Percentiles rank a stretch among this genome's conserved stretches.
Evolutionary conservation across 2,329 filamentous ascomycete genomes (phyloP).

Genomic region (Ceratocystis albifundus): DNA sequence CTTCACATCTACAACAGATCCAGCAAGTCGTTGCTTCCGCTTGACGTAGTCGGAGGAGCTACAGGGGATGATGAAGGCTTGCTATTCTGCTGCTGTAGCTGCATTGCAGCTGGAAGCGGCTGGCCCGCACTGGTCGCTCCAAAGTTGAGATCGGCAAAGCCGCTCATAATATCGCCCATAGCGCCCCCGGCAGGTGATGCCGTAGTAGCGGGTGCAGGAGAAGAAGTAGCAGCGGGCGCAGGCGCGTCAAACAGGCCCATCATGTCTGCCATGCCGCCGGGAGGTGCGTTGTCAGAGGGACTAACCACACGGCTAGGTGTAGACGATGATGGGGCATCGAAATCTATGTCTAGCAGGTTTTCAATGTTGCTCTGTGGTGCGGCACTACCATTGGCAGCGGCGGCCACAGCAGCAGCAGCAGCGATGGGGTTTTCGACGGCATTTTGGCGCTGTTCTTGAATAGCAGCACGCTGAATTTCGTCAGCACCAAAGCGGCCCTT

Average conservation of each 20-base stretch:
- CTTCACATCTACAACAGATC: constrained; percentile 31
- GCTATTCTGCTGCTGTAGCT: constrained; percentile 36
- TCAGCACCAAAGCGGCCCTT: constrained; percentile 89
- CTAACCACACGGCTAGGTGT: constrained; percentile 60
- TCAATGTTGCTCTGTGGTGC: constrained; percentile 67
- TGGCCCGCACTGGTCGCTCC: constrained; percentile 44
- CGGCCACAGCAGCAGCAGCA: constrained; percentile 57
- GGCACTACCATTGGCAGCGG: constrained; percentile 46
- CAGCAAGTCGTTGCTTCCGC: constrained; percentile 41
- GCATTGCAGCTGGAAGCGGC: constrained; percentile 52
- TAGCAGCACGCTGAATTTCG: constrained; percentile 86
- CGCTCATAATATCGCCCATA: constrained; percentile 81
- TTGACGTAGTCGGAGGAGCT: constrained; percentile 27
- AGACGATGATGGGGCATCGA: constrained; percentile 82
- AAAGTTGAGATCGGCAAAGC: constrained; percentile 72
- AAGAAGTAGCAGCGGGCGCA: constrained; percentile 43
- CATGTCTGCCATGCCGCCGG: constrained; percentile 49
- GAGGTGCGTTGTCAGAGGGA: constrained; percentile 38
- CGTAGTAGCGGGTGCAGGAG: constrained; percentile 26
- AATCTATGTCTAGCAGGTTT: constrained; percentile 91
- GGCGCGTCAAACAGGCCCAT: constrained; percentile 61
- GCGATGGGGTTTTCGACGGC: constrained; percentile 89
- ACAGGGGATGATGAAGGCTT: constrained; percentile 24
- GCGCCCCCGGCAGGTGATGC: constrained; percentile 37
- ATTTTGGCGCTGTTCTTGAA: constrained; percentile 90